Evolutionary conservation across 768 basidiomycete genomes (phyloP), one percentile per base, ranked within the genome.

Genomic region (Russula foetens): DNA sequence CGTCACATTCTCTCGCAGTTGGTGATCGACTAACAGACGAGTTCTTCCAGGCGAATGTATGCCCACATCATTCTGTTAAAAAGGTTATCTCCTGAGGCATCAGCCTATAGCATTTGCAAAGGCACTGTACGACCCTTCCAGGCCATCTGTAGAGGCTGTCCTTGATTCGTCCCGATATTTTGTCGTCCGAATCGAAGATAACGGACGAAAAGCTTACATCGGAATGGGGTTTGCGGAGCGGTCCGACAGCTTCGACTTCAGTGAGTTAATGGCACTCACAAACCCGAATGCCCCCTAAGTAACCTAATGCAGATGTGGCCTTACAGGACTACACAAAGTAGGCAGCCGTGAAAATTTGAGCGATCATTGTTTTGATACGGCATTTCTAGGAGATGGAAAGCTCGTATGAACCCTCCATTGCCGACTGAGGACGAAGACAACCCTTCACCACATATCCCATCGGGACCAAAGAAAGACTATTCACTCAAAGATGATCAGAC

Each of bases 151-250:
- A n/a, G 94, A 98, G 66, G 88, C 91, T n/a, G 93, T 95, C 17
- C 78, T 97, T 28, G 94, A 98, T 71, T 95, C 92, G 1, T 95
- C 93, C 12, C 84, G 94, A 50, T 98, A 98, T 71, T 98, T 98
- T 69, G 94, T 96, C 17, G 77, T 97, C 44, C 81, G 92, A 56
- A 88, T 97, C 2, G 94, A 97, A 71, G 93, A 95, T 67, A 78
- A 77, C 17, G 92, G 92, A 23, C 85, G 81, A 71, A 88, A 90
- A 70, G 94, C 95, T 1, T 94, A 92, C 69, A 92, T 98, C 59
- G 94, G 94, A 6, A 86, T 97, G 81, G 94, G 94, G 17, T 98
- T 94, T 71, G 81, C 81, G 23, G 93, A 95, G 70, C 81, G 92
- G 24, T 80, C 90, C 8, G 92, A 93, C 66, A 89, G 90, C 64